Base-by-base conservation (phyloP, 306 rosid species). In the Gastrolobium villosum region DNA sequence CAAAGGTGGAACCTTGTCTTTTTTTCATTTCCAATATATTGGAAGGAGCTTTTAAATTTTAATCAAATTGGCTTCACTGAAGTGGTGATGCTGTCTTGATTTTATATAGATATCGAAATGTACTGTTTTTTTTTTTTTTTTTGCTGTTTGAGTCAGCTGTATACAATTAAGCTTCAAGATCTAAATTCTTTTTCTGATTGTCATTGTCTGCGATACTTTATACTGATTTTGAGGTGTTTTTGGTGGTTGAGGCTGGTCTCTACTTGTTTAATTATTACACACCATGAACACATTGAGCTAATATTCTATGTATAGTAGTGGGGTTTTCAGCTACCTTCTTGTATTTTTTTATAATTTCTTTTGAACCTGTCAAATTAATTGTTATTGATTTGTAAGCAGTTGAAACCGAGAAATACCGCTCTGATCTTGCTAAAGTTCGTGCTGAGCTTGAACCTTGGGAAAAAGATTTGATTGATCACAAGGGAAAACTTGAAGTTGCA, bases 391-490 rank as follows among this genome's bases (percentile, higher is more conserved):
- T 66, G 50, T 74, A 60, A 76, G 74, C 94, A 95, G 99, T 74
- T 86, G 98, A 95, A 85, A 93, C 94, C 63, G 99, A 95, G 85
- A 87, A 70, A 44, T 80, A 85, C 55, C 93, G 97, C 60, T 79
- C 92, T 48, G 94, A 89, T 89, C 97, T 95, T 72, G 70, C 91
- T 53, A 86, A 87, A 79, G 94, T 91, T 84, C 98, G 99, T 62
- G 88, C 87, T 68, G 98, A 91, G 80, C 89, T 95, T 56, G 96
- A 93, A 79, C 99, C 99, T 40, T 95, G 99, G 99, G 99, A 95
- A 80, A 88, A 91, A 54, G 85, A 93, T 81, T 86, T 92, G 86
- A 92, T 91, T 45, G 94, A 91, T 84, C 98, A 87, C 85, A 95
- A 89, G 72, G 99, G 99, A 75, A 91, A 91, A 76, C 96, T 92